phyloP scores from a whole-genome alignment of 2,329 filamentous ascomycete species.

The Hysterium pulicare region DNA sequence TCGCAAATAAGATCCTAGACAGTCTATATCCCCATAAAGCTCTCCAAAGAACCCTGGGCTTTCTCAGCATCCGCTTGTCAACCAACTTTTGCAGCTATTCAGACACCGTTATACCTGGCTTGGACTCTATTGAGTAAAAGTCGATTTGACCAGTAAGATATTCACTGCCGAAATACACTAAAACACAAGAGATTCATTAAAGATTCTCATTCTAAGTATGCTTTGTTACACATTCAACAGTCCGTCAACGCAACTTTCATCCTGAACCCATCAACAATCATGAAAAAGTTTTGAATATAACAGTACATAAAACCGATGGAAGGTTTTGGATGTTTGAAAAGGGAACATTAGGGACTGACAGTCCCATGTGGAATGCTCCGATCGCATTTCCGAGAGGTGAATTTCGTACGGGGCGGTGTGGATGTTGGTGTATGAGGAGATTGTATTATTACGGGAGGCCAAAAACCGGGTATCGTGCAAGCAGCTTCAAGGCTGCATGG shows the following conservation, averaged over 20 bases:
- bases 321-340: background rate
- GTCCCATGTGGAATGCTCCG: background rate
- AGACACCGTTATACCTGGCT: too few relatives aligned
- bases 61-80: too few relatives aligned
- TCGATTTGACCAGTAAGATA: too few relatives aligned
- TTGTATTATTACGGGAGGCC: constrained; percentile 3
- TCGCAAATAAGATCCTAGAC: too few relatives aligned
- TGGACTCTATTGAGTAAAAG: too few relatives aligned
- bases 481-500: background rate
- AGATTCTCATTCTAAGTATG: background rate
- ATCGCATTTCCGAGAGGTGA: background rate
- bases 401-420: too few relatives aligned
- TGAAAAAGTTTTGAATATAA: constrained; percentile 5
- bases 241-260: background rate
- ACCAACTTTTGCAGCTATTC: too few relatives aligned
- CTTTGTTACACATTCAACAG: background rate
- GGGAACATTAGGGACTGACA: background rate
- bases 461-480: constrained; percentile 4
- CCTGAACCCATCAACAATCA: background rate
- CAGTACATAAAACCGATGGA: constrained; percentile 1
- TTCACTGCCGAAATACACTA: too few relatives aligned
- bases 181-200: background rate
- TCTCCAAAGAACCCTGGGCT: too few relatives aligned
- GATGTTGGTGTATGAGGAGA: background rate
- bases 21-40: too few relatives aligned